Base-by-base conservation (phyloP, 163 green algal genomes). In the Scenedesmus sp. region DNA sequence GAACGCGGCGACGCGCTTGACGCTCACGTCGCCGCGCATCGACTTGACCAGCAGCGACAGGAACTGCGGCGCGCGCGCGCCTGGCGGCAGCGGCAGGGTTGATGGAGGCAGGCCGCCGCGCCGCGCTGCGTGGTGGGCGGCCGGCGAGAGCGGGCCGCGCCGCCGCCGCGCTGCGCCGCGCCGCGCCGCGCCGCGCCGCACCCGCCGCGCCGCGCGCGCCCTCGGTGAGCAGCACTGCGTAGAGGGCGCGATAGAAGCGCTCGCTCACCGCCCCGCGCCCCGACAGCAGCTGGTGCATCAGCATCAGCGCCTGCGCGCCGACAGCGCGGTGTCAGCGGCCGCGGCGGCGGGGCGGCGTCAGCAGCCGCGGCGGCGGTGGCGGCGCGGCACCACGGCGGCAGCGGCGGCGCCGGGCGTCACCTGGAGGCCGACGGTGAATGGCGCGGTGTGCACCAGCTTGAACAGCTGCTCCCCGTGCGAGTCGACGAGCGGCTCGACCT, bases 251-350 rank as follows among this genome's bases (percentile, higher is more conserved):
- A 87, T 94, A 94, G 63, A 88, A 95, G 50, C 88, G 83, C 75
- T 91, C 86, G n/a, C 42, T 86, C 5, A 89, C 50, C 6, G 90
- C 82, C 29, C 77, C 77, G n/a, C 83, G 58, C 4, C 80, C 62
- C 2, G 80, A 84, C 80, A 97, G 91, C 33, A 98, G 87, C 89
- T 98, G 93, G 72, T 93, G 90, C 51, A 98, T 88, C 39, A 98
- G 90, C 80, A 92, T 83, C 63, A 98, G 89, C 18, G 92, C 87
- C 90, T 77, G 69, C 26, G 53, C 67, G 63, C 9, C 13, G 39
- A 22, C 31, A 56, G 33, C 22, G 51, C 7, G 26, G 5, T 4
- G 28, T 31, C 58, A 66, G 28, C 58, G 50, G 62, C 62, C 95
- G 83, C 29, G 54, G 5, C 20, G 15, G 15, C 17, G 18, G 53